A percentile compares a stretch with the other conserved stretches of the same genome.
Evolutionary conservation across 1,139 yeast genomes (phyloP).

Genomic region (Kodamaea alishanica): DNA sequence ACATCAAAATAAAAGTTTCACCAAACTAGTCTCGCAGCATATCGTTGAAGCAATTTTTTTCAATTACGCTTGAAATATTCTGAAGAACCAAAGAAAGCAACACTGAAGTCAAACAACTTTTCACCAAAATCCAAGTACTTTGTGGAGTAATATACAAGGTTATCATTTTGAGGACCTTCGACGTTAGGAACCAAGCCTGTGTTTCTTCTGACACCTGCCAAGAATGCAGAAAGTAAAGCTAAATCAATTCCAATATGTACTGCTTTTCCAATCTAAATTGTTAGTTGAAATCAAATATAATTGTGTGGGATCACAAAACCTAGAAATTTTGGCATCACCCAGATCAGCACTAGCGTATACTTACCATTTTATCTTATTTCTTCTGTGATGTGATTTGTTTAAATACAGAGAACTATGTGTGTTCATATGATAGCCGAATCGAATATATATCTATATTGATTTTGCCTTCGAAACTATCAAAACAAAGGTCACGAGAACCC

Average conservation of each 20-base stretch:
- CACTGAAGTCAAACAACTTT: slow-evolving; percentile 67
- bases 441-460: too few species aligned
- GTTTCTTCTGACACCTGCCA: slow-evolving; percentile 86
- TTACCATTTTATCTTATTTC: too few species aligned
- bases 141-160: slow-evolving; percentile 54
- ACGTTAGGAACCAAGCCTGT: slow-evolving; percentile 66
- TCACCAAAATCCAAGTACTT: slow-evolving; percentile 87
- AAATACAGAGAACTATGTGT: too few species aligned
- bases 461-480: too few species aligned
- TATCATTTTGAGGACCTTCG: slow-evolving; percentile 37
- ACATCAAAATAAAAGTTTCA: neutral
- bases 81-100: slow-evolving; percentile 69
- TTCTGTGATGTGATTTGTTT: too few species aligned
- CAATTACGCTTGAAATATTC: slow-evolving; percentile 65
- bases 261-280: slow-evolving; percentile 50
- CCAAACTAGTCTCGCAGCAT: neutral
- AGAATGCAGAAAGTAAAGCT: slow-evolving; percentile 70
- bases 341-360: too few species aligned
- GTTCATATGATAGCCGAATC: too few species aligned
- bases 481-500: too few species aligned
- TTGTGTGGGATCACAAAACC: neutral
- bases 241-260: slow-evolving; percentile 73
- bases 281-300: slow-evolving; percentile 8
- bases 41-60: neutral
- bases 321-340: too few species aligned